Evolutionary conservation across 2,329 filamentous ascomycete genomes (phyloP).

Genomic region (Metarhizium humberi): DNA sequence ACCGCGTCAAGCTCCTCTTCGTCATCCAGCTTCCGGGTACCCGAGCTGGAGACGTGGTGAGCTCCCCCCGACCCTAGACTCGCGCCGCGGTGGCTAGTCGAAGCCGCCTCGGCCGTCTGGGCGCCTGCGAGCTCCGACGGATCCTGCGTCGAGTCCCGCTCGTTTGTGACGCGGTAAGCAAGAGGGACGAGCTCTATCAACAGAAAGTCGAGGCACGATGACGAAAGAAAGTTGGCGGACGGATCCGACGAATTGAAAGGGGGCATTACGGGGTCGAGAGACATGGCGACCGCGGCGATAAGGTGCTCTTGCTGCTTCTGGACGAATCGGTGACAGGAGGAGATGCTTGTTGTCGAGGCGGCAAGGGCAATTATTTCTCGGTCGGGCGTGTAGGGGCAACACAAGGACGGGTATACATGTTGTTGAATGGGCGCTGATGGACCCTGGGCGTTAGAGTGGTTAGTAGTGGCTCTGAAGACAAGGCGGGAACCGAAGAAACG

Average conservation of each 20-base stretch:
- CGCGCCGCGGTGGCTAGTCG: constrained; percentile 5
- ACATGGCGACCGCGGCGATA: constrained; percentile 40
- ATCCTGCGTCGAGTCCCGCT: constrained; percentile 44
- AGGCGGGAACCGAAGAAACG: no score
- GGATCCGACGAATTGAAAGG: constrained; percentile 67
- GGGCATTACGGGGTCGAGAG: constrained; percentile 61
- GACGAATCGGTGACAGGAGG: not conserved
- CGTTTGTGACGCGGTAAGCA: constrained; percentile 74
- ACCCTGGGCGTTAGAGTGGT: no score
- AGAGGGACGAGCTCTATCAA: constrained; percentile 95
- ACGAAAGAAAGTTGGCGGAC: constrained; percentile 64
- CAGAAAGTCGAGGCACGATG: constrained; percentile 85
- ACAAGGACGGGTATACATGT: no score
- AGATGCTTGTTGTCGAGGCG: no score
- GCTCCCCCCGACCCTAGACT: constrained; percentile 13
- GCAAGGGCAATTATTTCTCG: not conserved
- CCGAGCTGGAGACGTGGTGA: constrained; percentile 9
- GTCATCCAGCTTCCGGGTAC: constrained; percentile 41
- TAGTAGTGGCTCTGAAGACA: no score
- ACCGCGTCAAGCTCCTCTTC: constrained; percentile 80
- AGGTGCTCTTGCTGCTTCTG: not conserved
- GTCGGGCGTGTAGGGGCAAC: no score
- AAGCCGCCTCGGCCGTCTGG: constrained; percentile 9
- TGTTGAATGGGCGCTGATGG: not conserved
- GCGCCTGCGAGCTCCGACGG: constrained; percentile 10